Base-by-base conservation (phyloP, 2,329 filamentous ascomycete genomes). In the Fusarium guadeloupense region DNA sequence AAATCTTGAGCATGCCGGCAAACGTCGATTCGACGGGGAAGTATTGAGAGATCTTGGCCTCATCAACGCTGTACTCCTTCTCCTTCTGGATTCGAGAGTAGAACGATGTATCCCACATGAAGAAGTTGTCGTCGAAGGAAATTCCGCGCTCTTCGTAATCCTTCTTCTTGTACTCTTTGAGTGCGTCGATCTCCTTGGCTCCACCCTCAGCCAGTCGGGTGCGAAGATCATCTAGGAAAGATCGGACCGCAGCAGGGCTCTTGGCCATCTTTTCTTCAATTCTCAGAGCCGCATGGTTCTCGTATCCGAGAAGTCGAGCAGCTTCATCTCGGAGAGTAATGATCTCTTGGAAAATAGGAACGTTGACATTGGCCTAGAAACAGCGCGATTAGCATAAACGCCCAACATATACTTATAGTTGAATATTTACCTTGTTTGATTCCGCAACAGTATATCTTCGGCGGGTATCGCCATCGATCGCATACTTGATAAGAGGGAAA, bases 181-280 rank as follows among this genome's bases (percentile, higher is more conserved):
- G 80, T 68, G 88, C 86, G 38, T 83, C 80, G 35, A 87, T 85
- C 76, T 95, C 91, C 73, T 89, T 87, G 53, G 81, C 77, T 20
- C 90, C 91, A 21, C 91, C 91, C 1, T 88, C 84, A 0, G 84
- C 81, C 25, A 95, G 80, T 46, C 89, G 86, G 21, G 77, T 80
- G 54, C 88, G 85, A 57, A 95, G 79, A 71, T 93, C 90, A 6
- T 80, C 82, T 8, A 95, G 78, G 74, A 95, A 94, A 46, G 86
- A 83, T 62, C 89, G 83, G 10, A 95, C 91, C 0, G 85, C 89
- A 70, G 86, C 82, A 2, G 89, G 83, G 2, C 83, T 87, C 81
- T 93, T 93, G 40, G 91, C 90, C 91, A 95, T 95, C 83, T 93
- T 94, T 69, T 91, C 87, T 70, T 93, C 90, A 33, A 95, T 89